Percentiles rank a stretch among this genome's conserved stretches.
Evolutionary conservation across 441 rosid genomes (phyloP).

Genomic region (Gossypium davidsonii): DNA sequence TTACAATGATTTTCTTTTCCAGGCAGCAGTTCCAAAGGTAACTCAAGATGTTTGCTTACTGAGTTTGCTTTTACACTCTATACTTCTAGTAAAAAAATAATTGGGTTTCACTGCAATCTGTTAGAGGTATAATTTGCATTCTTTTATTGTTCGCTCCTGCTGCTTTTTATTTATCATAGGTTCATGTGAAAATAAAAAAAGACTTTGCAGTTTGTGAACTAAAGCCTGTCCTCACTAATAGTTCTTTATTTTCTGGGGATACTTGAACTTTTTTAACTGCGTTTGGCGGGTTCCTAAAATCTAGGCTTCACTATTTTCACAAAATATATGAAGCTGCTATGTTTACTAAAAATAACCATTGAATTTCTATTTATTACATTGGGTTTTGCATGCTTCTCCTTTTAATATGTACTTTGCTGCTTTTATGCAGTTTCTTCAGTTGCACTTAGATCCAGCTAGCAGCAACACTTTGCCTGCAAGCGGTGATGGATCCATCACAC

Average conservation of each 20-base stretch:
- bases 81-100: constrained; percentile 6
- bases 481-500: constrained; percentile 56
- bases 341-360: not conserved
- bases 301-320: not conserved
- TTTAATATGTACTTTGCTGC: constrained; percentile 1
- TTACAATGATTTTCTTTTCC: constrained; percentile 75
- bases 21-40: constrained; percentile 99
- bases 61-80: not conserved
- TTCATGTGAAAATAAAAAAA: not conserved
- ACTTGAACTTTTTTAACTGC: not conserved
- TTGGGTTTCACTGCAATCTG: not conserved
- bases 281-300: not conserved
- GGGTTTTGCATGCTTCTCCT: not conserved
- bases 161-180: not conserved
- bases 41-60: constrained; percentile 14
- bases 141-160: not conserved
- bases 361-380: not conserved
- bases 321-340: not conserved
- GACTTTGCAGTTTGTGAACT: not conserved
- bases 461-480: constrained; percentile 59
- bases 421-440: constrained; percentile 77
- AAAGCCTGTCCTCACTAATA: not conserved
- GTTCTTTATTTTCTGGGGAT: not conserved
- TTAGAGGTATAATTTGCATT: not conserved
- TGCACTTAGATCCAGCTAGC: constrained; percentile 89